Evolutionary conservation across 2,329 filamentous ascomycete genomes (phyloP), one percentile per base, ranked within the genome.

Genomic region (Pseudopyricularia javanii): DNA sequence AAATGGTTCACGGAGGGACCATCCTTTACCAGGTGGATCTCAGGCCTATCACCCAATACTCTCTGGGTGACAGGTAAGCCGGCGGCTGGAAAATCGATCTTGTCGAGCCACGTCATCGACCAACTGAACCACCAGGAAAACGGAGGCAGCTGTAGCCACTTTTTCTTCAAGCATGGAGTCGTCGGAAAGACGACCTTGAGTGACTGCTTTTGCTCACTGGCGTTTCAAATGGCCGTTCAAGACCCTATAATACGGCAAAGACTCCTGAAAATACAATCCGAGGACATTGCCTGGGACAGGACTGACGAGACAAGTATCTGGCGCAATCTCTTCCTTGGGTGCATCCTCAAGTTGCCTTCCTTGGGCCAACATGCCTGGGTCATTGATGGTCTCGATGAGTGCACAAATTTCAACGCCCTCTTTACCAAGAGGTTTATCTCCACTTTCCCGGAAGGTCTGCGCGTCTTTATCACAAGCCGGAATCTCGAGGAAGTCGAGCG

Each of bases 341-440:
- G 53, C 28, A 58, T 66, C n/a, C 62, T 64, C 43, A 59, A 56
- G 30, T 45, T 50, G n/a, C 48, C 59, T 1, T 49, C 52, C 12
- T 53, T 53, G 2, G 45, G 51, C 7, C 56, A 50, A 4, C 63
- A 64, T 47, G 57, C 55, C 47, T 66, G 63, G 63, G 59, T 66
- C 2, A 50, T 66, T 11, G 64, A 65, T 48, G 64, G 57, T 4
- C 45, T 65, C 6, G 63, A 66, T 28, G 63, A 65, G 47, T 65
- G 62, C 51, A 15, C 53, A 6, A 57, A 58, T 50, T 61, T 60
- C 53, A 51, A 54, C 34, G 22, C 52, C 0, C 45, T 61, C 0
- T 62, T 62, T 26, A 49, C 55, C 11, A 58, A 58, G 30, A 48
- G 24, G 14, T n/a, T 50, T 2, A 3, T 50, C 11, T 9, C 53